These are phyloP conservation scores for Ceratobasidium sp. DNA, from an alignment of 1,284 basidiomycete species.

Conservation along the genomic window DNA sequence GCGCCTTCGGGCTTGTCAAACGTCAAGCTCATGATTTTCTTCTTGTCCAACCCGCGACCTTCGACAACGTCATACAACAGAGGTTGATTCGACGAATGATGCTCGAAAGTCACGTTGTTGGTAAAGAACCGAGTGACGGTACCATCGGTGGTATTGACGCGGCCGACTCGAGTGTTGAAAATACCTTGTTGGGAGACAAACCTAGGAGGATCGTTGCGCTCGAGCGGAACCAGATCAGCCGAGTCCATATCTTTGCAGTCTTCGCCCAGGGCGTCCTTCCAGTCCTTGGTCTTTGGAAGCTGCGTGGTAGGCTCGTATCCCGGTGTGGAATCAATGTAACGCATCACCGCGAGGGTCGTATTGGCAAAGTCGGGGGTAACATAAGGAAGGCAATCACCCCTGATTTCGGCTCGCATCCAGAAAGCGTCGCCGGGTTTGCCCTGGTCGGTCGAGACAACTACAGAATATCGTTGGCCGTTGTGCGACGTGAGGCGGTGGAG, in stretches of 20 bases:
- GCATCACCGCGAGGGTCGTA: constrained; percentile 40
- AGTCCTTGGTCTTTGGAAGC: constrained; percentile 41
- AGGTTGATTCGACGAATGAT: constrained; percentile 47
- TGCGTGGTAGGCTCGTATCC: constrained; percentile 2
- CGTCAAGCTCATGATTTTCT: constrained; percentile 42
- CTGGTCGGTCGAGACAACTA: constrained; percentile 46
- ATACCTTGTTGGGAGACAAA: constrained; percentile 38
- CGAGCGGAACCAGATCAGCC: constrained; percentile 43
- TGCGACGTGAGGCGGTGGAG: constrained; percentile 26
- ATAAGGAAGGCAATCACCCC: constrained; percentile 30
- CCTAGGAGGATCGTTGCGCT: constrained; percentile 42
- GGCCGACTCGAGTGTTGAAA: constrained; percentile 43
- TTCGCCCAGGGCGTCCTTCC: constrained; percentile 40
- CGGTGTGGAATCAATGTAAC: constrained; percentile 41
- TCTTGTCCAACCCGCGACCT: constrained; percentile 41
- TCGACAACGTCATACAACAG: constrained; percentile 44
- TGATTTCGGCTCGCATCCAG: constrained; percentile 46
- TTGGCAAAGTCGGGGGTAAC: constrained; percentile 27
- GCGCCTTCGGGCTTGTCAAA: constrained; percentile 39
- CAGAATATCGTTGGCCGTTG: constrained; percentile 48
- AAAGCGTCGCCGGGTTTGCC: constrained; percentile 45
- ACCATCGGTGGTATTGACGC: constrained; percentile 41
- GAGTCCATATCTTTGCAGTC: constrained; percentile 44
- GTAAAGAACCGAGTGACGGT: constrained; percentile 37
- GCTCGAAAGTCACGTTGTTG: constrained; percentile 46